Percentiles rank a stretch among this genome's conserved stretches.
Evolutionary conservation across 1,284 basidiomycete species (phyloP).

Genomic region (Laetiporus sulphureus): DNA sequence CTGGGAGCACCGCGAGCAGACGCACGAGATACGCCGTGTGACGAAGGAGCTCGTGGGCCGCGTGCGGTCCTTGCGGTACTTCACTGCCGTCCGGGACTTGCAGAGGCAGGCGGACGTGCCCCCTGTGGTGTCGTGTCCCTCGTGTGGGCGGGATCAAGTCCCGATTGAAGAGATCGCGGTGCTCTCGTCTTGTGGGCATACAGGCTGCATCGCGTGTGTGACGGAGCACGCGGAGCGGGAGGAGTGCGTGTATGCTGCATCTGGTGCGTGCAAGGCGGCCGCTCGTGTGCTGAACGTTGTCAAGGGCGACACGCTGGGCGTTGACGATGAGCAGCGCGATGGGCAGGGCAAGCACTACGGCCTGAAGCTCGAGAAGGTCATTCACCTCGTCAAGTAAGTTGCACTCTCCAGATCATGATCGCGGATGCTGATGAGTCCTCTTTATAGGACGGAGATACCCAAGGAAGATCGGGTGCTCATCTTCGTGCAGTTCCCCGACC

Average conservation of each 20-base stretch:
- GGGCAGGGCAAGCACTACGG: slow-evolving; percentile 79
- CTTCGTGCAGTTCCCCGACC: slow-evolving; percentile 92
- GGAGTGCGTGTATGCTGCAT: slow-evolving; percentile 72
- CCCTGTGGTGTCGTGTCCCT: slow-evolving; percentile 53
- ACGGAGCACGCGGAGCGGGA: slow-evolving; percentile 66
- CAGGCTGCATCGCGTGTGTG: slow-evolving; percentile 75
- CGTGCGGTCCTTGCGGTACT: slow-evolving; percentile 84
- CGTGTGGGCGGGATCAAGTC: slow-evolving; percentile 49
- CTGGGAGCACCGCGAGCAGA: slow-evolving; percentile 83
- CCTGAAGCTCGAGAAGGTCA: slow-evolving; percentile 81
- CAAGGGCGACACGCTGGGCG: slow-evolving; percentile 74
- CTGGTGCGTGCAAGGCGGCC: slow-evolving; percentile 64
- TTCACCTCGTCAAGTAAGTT: slow-evolving; percentile 74
- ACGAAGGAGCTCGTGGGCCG: slow-evolving; percentile 86
- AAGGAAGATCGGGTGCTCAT: slow-evolving; percentile 79
- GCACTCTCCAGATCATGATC: neutral
- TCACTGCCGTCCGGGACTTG: slow-evolving; percentile 83
- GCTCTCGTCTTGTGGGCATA: slow-evolving; percentile 87
- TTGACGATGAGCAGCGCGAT: slow-evolving; percentile 72
- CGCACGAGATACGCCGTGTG: slow-evolving; percentile 77
- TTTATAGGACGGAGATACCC: slow-evolving; percentile 61
- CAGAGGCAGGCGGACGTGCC: slow-evolving; percentile 65
- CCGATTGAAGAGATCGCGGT: slow-evolving; percentile 71
- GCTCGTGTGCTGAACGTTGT: slow-evolving; percentile 78
- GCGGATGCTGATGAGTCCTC: slow-evolving; percentile 7